Evolutionary conservation across 352 stramenopile genomes (phyloP).

Genomic region (Stramenopiles sp.): DNA sequence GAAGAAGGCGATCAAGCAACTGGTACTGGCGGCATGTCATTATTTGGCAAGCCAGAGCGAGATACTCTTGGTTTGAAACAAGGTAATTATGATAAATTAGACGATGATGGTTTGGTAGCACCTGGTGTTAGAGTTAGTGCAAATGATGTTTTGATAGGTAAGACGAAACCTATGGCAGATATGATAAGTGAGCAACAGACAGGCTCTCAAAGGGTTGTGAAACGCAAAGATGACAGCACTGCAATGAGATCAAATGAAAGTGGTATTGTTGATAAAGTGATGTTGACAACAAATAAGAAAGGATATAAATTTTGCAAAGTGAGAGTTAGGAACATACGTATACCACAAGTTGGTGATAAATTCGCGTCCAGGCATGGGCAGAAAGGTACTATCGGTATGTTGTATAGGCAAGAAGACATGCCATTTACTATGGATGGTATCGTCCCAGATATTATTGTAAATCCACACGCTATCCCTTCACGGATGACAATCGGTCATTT

Average conservation of each 20-base stretch:
- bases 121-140: no score
- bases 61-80: not conserved
- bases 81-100: not conserved
- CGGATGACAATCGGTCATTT: constrained; percentile 94
- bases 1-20: not conserved
- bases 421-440: constrained; percentile 96
- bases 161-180: constrained; percentile 23
- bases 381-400: constrained; percentile 95
- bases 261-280: constrained; percentile 85
- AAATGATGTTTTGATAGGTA: not conserved
- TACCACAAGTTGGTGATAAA: constrained; percentile 98
- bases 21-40: not conserved
- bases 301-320: constrained; percentile 40
- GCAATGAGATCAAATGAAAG: constrained; percentile 76
- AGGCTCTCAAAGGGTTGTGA: constrained; percentile 77
- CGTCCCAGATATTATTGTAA: constrained; percentile 97
- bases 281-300: constrained; percentile 22
- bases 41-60: not conserved
- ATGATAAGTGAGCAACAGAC: constrained; percentile 86
- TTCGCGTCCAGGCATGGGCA: constrained; percentile 96
- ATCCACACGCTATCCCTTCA: constrained; percentile 90
- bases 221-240: constrained; percentile 82
- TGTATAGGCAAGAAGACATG: constrained; percentile 97
- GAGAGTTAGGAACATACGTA: constrained; percentile 92
- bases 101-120: not conserved